Conservation (phyloP, 2,329 filamentous ascomycete species). For the Sporothrix pallida region DNA sequence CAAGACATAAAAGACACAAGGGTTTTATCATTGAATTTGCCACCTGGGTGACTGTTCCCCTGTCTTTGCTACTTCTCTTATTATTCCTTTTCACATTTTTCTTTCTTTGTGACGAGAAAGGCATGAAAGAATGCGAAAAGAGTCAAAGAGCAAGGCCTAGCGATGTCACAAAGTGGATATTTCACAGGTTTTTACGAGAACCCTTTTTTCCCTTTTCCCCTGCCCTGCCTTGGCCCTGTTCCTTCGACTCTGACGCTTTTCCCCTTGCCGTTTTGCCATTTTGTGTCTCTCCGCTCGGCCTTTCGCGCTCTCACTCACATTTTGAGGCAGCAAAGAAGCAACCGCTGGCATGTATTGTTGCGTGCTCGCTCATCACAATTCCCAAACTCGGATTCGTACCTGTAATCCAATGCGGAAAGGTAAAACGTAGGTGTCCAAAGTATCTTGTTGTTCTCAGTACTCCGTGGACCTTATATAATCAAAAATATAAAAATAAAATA, state of each 20-base stretch:
- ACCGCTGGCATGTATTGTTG: slow-evolving; percentile 4
- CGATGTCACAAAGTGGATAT: slow-evolving; percentile 2
- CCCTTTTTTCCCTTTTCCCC: not conserved
- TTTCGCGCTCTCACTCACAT: not conserved
- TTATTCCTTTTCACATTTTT: not conserved
- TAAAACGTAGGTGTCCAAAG: not conserved
- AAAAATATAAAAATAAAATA: slow-evolving; percentile 8
- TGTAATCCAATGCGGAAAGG: too few relatives aligned
- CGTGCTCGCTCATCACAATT: slow-evolving; percentile 24
- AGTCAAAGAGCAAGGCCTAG: slow-evolving; percentile 12
- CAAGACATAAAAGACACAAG: slow-evolving; percentile 15
- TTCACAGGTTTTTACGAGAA: not conserved
- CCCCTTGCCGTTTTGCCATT: not conserved
- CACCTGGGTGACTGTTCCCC: slow-evolving; percentile 8
- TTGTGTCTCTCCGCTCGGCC: slow-evolving; percentile 27
- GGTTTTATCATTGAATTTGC: slow-evolving; percentile 13
- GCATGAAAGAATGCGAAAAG: not conserved
- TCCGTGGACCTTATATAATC: not conserved
- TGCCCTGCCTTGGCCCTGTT: slow-evolving; percentile 8
- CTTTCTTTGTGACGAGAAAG: slow-evolving; percentile 19
- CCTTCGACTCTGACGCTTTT: not conserved
- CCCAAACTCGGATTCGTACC: not conserved
- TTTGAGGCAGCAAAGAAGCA: not conserved
- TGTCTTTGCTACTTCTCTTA: not conserved
- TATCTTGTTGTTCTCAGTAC: too few relatives aligned